Evolutionary conservation across 768 basidiomycete species (phyloP).

Genomic region (Tephrocybe sp.): DNA sequence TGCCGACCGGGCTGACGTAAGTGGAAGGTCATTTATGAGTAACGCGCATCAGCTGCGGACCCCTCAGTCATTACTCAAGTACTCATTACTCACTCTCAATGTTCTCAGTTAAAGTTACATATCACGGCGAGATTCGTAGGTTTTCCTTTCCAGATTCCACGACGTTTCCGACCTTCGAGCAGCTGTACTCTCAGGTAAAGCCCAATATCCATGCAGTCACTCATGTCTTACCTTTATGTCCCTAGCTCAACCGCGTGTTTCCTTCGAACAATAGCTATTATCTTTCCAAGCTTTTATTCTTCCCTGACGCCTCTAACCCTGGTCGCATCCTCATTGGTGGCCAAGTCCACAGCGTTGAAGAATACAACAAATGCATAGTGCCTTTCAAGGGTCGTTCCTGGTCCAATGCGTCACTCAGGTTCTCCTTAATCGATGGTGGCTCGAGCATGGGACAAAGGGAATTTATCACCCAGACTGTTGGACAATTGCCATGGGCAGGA

Average conservation of each 20-base stretch:
- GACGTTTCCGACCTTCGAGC: conserved; percentile 61
- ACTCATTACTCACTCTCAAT: conserved; percentile 37
- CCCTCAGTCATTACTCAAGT: not conserved
- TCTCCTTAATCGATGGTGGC: conserved; percentile 57
- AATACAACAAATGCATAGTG: conserved; percentile 53
- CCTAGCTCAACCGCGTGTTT: conserved; percentile 71
- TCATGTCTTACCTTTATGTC: conserved; percentile 25
- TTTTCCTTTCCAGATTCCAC: conserved; percentile 52
- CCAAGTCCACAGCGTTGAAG: conserved; percentile 56
- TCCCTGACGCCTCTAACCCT: conserved; percentile 52
- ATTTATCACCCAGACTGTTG: conserved; percentile 7
- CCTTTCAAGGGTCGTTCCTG: conserved; percentile 53
- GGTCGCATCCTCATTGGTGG: conserved; percentile 61
- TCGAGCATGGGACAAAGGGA: conserved; percentile 13
- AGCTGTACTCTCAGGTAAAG: conserved; percentile 62
- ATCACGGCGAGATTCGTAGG: conserved; percentile 67
- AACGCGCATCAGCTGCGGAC: not conserved
- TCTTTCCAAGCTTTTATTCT: conserved; percentile 70
- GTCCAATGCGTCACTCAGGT: conserved; percentile 60
- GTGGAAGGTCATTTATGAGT: not conserved
- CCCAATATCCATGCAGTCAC: conserved; percentile 5
- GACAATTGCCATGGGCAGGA: conserved; percentile 4
- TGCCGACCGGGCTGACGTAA: conserved; percentile 17
- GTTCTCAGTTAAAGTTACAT: conserved; percentile 83
- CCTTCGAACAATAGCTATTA: conserved; percentile 58